Base-by-base conservation (phyloP, 345 rosid genomes). In the Mangifera indica region DNA sequence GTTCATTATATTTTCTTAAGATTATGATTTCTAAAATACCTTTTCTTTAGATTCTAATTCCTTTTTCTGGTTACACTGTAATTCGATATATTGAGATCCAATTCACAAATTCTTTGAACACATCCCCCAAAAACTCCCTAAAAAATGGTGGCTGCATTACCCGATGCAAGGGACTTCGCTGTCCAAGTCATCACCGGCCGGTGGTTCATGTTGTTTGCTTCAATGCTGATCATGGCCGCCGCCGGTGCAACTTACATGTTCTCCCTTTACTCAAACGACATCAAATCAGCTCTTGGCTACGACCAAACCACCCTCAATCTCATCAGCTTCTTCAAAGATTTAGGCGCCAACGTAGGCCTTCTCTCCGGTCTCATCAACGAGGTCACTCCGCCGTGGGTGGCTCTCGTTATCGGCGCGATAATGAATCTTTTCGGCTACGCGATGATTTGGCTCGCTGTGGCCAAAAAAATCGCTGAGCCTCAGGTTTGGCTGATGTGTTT, bases 221-320 rank as follows among this genome's bases (percentile, higher is more conserved):
- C 89, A 10, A 51, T 85, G 10, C 83, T 87, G 8, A 85, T 89
- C 86, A 85, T 89, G 91, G 24, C 89, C 0, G 84, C 81, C 1
- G 71, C 89, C 3, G 93, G 93, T 32, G 89, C 89, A 5, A 89
- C 89, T 54, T 87, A 89, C 83, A 84, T 89, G 81, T 89, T 89
- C 55, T 56, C 80, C 2, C 77, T 83, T 10, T 89, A 87, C 76
- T 89, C 93, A 0, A 2, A 2, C 0, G 87, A 78, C 0, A 81
- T 89, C 24, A 89, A 89, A 73, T 0, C 0, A 0, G 5, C 82
- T 4, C 71, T 85, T 0, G 86, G 88, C 2, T 89, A 89, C 10
- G 93, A 89, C 75, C 91, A 89, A 69, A 77, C 85, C 11, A 87
- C 93, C 53, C 76, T 89, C 63, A 87, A 74, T 71, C 74, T 85